Conservation (phyloP, 208 protist genomes). For the Wallacemonas sp. region DNA sequence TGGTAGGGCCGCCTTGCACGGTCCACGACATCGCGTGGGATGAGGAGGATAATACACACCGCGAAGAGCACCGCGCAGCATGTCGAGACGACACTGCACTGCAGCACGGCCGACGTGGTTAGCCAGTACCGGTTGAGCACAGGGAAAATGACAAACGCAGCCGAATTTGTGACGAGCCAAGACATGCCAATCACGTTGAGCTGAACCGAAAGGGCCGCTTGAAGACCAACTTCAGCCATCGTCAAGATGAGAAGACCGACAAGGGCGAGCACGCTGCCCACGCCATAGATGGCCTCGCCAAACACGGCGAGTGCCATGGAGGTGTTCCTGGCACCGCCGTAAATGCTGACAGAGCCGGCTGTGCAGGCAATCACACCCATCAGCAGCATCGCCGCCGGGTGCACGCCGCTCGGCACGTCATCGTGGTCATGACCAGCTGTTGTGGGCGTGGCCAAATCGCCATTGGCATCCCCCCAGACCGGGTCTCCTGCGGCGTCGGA, state of each 20-base stretch:
- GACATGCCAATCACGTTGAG: conserved; percentile 22
- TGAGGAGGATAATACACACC: conserved; percentile 28
- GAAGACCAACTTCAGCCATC: conserved; percentile 33
- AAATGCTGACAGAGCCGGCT: conserved; percentile 6
- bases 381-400: not conserved
- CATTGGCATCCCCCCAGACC: no score
- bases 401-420: not conserved
- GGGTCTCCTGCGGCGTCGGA: not conserved
- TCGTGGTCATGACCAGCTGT: not conserved
- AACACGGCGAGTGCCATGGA: conserved; percentile 2
- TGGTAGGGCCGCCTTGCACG: conserved; percentile 23
- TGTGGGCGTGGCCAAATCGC: not conserved
- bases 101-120: conserved; percentile 18
- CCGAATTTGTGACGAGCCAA: conserved; percentile 32
- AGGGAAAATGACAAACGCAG: conserved; percentile 19
- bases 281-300: conserved; percentile 26
- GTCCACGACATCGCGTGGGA: conserved; percentile 24
- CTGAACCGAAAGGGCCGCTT: conserved; percentile 25
- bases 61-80: conserved; percentile 17
- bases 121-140: conserved; percentile 28
- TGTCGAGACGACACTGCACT: conserved; percentile 17
- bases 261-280: conserved; percentile 26
- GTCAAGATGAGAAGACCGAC: conserved; percentile 19
- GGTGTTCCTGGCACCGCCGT: conserved; percentile 8
- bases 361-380: conserved; percentile 6